Conservation (phyloP, 345 rosid genomes). For the Pseudoturritis turrita region DNA sequence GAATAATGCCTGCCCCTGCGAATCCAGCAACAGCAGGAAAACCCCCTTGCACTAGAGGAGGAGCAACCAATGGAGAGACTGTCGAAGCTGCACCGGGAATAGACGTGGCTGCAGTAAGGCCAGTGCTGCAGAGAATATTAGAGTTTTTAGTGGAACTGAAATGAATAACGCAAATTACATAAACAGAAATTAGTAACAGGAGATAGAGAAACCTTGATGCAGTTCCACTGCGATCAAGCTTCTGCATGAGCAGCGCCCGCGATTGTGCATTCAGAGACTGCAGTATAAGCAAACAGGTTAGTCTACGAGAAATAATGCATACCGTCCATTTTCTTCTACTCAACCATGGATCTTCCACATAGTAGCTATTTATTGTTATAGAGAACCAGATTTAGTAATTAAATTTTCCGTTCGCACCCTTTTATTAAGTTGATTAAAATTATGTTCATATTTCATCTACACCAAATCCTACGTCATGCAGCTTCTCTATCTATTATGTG, state of each 20-base stretch:
- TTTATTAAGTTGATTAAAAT: neutral
- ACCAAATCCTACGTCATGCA: neutral
- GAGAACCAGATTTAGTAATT: neutral
- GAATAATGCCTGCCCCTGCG: constrained; percentile 44
- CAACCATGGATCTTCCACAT: neutral
- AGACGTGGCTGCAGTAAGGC: constrained; percentile 44
- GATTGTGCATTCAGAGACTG: constrained; percentile 92
- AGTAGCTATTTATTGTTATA: neutral
- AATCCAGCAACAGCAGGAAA: constrained; percentile 54
- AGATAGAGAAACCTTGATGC: constrained; percentile 55
- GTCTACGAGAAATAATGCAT: neutral
- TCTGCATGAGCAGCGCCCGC: constrained; percentile 84
- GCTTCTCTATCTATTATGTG: neutral
- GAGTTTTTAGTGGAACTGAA: constrained; percentile 19
- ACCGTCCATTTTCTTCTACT: neutral
- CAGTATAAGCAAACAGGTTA: constrained; percentile 23
- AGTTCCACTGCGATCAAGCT: constrained; percentile 86
- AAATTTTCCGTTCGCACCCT: neutral
- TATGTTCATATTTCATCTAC: neutral
- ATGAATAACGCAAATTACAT: neutral
- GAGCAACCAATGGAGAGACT: constrained; percentile 44
- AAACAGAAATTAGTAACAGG: neutral
- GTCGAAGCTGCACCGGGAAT: constrained; percentile 39
- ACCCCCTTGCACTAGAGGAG: constrained; percentile 43
- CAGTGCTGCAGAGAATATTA: constrained; percentile 38